Base-by-base conservation (phyloP, 2,329 filamentous ascomycete genomes). In the Lecanosticta acicola region DNA sequence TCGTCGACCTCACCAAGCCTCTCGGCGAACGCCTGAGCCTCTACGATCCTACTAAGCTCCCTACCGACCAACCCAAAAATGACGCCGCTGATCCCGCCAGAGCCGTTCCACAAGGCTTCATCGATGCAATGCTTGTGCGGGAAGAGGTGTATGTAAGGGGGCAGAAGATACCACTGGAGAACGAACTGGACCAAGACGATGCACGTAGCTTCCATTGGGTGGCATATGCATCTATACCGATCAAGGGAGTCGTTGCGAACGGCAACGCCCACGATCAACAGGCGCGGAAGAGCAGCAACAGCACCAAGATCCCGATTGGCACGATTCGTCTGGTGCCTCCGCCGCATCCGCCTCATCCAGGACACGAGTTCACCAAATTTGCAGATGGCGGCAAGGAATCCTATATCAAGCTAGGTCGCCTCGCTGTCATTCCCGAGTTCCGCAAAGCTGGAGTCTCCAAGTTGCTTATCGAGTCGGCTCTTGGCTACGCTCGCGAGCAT, bases 131-230 rank as follows among this genome's bases (percentile, higher is more conserved):
- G 71, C 64, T 66, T 11, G 70, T 83, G 4, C 78, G 79, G 32
- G 70, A 76, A 46, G 66, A 68, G 32, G 79, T 82, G 53, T 82
- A 77, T 55, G 70, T 78, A 32, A 66, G 75, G 47, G 79, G 81
- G 60, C 79, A 82, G 53, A 65, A 69, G 17, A 72, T 78, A 20
- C 68, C 72, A 0, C 66, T 80, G 1, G 80, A 84, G 32, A 79
- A 81, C 54, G 90, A 97, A 66, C 76, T 87, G 54, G 91, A 96
- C 70, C 70, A 75, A 1, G 88, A 96, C 63, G 91, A 97, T 65
- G 56, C 76, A 1, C 78, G 86, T 29, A 83, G 81, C 56, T 91
- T 83, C 69, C 89, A 96, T 67, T 95, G 87, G 85, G 83, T 95
- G 21, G 73, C 83, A n/a, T 95, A 94, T 66, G 80, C 80, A 39